Evolutionary conservation across 1,284 basidiomycete genomes (phyloP).

Genomic region (Apiotrichum sp.): DNA sequence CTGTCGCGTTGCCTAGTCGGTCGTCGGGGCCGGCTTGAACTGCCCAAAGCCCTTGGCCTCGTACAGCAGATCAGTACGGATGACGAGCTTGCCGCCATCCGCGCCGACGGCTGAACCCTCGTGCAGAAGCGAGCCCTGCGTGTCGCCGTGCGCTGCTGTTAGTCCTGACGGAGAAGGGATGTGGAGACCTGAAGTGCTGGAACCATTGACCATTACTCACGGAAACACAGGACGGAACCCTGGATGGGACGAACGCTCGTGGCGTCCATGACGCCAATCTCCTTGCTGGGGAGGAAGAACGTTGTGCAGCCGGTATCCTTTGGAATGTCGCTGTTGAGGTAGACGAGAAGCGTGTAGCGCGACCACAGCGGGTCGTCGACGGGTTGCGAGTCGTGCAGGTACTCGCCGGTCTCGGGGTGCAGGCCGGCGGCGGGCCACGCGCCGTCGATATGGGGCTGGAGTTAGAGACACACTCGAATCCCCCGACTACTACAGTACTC

Average conservation of each 20-base stretch:
- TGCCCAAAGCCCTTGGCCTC: slow-evolving; percentile 46
- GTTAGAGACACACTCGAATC: slow-evolving; percentile 7
- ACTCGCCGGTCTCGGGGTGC: slow-evolving; percentile 49
- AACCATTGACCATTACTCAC: slow-evolving; percentile 35
- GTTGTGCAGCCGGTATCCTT: slow-evolving; percentile 53
- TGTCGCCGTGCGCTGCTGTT: slow-evolving; percentile 42
- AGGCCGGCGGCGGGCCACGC: slow-evolving; percentile 55
- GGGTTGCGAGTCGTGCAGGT: slow-evolving; percentile 52
- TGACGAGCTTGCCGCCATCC: slow-evolving; percentile 46
- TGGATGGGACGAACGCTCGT: slow-evolving; percentile 51
- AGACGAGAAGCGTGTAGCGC: slow-evolving; percentile 54
- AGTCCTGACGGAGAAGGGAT: slow-evolving; percentile 8
- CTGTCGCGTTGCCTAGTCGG: no score
- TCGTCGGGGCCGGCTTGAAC: slow-evolving; percentile 34
- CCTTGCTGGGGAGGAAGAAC: slow-evolving; percentile 53
- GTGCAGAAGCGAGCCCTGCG: slow-evolving; percentile 44
- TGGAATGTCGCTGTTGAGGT: slow-evolving; percentile 51
- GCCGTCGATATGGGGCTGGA: slow-evolving; percentile 52
- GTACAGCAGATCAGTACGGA: slow-evolving; percentile 47
- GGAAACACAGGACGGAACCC: slow-evolving; percentile 54
- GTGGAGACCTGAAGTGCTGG: no score
- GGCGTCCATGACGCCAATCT: slow-evolving; percentile 50
- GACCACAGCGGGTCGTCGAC: slow-evolving; percentile 47
- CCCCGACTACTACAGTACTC: slow-evolving; percentile 17
- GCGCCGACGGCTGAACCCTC: slow-evolving; percentile 46